These are phyloP conservation scores for Capronia americana DNA, from an alignment of 2,329 filamentous ascomycete species.

Conservation along the genomic window DNA sequence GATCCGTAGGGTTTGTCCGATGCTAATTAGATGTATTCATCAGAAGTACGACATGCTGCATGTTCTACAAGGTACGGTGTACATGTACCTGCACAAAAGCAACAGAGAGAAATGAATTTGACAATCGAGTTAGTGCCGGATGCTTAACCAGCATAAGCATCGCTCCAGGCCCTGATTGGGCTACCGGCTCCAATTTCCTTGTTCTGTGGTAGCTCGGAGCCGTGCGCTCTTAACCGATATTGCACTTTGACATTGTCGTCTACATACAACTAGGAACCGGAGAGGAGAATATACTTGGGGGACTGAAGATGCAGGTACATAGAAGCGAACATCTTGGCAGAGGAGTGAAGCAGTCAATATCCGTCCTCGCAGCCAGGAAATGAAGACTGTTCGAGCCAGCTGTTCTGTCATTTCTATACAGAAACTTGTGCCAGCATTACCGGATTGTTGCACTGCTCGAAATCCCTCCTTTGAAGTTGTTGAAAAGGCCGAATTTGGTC, in stretches of 20 bases:
- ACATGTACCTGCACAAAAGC: too few relatives aligned
- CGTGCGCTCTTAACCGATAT: not conserved
- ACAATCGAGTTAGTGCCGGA: not conserved
- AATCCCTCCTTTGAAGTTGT: not conserved
- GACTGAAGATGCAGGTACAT: not conserved
- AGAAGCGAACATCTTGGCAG: not conserved
- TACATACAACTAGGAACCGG: not conserved
- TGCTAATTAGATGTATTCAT: not conserved
- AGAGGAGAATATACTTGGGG: not conserved
- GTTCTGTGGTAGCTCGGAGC: not conserved
- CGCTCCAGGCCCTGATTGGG: not conserved
- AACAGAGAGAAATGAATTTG: not conserved
- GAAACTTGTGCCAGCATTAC: not conserved
- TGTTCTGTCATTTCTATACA: not conserved
- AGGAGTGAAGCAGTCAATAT: not conserved
- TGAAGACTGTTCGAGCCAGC: not conserved
- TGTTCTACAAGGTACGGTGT: too few relatives aligned
- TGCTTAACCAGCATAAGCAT: conserved; percentile 17
- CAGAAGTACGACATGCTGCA: not conserved
- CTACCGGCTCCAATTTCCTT: conserved; percentile 2
- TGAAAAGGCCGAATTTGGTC: not conserved
- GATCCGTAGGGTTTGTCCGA: not conserved
- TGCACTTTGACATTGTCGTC: not conserved
- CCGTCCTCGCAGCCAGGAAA: not conserved
- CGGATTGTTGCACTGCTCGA: not conserved